Base-by-base conservation (phyloP, 306 rosid species). In the Begonia fuchsioides region DNA sequence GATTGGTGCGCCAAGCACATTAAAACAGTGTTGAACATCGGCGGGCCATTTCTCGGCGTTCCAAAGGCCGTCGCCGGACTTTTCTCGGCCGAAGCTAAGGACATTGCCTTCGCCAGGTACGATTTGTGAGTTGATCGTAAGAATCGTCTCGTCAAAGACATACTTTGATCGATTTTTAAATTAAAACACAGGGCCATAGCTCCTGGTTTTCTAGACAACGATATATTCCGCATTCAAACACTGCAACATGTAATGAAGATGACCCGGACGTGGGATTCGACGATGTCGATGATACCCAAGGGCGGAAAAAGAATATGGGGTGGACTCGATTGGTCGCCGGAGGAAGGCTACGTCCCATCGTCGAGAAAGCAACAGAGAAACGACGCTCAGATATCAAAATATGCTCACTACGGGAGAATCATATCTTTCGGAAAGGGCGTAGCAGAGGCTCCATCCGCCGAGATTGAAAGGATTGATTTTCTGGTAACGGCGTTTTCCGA, bases 231-330 rank as follows among this genome's bases (percentile, higher is more conserved):
- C 63, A 55, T 76, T 66, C 95, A 85, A 69, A 85, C 95, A 11
- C 55, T 81, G 73, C 95, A 78, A 72, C 80, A 78, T 54, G 82
- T 74, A 9, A 85, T 85, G 95, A 81, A 43, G 78, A 81, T 73
- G 80, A 77, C 82, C 41, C 95, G 95, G 51, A 71, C 95, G 3
- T 85, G 93, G 93, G 95, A 85, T 66, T 71, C 95, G 39, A 85
- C 95, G 14, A 77, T 85, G 93, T 81, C 95, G 50, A 85, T 85
- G 95, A 73, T 85, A 61, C 95, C 95, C 38, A 85, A 50, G 69
- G 95, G 95, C 32, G 95, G 95, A 52, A 84, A 81, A 40, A 64
- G 74, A 20, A 81, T 85, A 61, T 85, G 95, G 95, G 95, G 95
- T 54, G 93, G 59, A 49, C 72, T 78, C 73, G 93, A 85, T 69